Conservation (phyloP, 1,284 basidiomycete genomes). For the Tremellales sp. region DNA sequence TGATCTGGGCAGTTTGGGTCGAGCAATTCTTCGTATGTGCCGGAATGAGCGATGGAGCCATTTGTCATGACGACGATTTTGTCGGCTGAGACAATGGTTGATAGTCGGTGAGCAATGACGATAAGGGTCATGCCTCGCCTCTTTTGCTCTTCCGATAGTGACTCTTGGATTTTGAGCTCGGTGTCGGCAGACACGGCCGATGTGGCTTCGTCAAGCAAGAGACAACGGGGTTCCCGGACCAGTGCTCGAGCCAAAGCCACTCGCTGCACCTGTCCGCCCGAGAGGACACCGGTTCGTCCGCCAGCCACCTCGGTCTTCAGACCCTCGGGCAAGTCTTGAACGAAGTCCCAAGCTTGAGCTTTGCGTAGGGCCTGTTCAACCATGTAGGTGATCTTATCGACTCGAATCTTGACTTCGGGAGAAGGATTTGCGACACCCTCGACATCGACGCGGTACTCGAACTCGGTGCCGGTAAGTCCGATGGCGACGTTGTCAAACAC, state of each 20-base stretch:
- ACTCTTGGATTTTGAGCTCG: slow-evolving; percentile 47
- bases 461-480: slow-evolving; percentile 38
- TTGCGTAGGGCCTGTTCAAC: slow-evolving; percentile 37
- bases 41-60: slow-evolving; percentile 45
- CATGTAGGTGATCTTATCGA: slow-evolving; percentile 28
- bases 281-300: slow-evolving; percentile 41
- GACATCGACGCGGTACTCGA: slow-evolving; percentile 22
- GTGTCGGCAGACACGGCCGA: slow-evolving; percentile 49
- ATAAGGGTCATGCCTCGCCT: slow-evolving; percentile 37
- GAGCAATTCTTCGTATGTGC: slow-evolving; percentile 47
- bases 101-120: slow-evolving; percentile 49
- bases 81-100: slow-evolving; percentile 43
- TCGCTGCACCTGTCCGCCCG: slow-evolving; percentile 48
- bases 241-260: slow-evolving; percentile 49
- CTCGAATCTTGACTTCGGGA: slow-evolving; percentile 9
- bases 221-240: slow-evolving; percentile 41
- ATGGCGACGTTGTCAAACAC: slow-evolving; percentile 50
- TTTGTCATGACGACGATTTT: slow-evolving; percentile 46
- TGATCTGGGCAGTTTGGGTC: slow-evolving; percentile 18
- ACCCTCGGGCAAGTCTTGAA: slow-evolving; percentile 40
- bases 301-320: slow-evolving; percentile 45
- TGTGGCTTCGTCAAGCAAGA: slow-evolving; percentile 34
- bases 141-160: slow-evolving; percentile 36
- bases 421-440: slow-evolving; percentile 6
- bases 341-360: slow-evolving; percentile 49